phyloP scores from a whole-genome alignment of 192 early-diverging fungal genomes.

The Coemansia sp. region DNA sequence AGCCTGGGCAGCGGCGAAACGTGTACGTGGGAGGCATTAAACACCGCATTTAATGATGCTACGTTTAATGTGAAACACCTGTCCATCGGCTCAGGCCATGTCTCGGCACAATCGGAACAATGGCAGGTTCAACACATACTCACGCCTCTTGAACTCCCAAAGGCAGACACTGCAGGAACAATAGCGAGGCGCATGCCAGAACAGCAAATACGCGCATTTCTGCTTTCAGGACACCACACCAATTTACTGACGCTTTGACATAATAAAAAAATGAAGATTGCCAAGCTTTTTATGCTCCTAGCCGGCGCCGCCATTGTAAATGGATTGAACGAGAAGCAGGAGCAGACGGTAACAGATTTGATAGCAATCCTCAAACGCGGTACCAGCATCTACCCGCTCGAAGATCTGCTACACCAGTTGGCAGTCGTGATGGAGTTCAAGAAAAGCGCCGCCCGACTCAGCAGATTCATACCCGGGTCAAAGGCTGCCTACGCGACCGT shows the following conservation, averaged over 20 bases:
- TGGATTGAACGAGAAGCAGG: slow-evolving; percentile 27
- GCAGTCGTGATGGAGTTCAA: slow-evolving; percentile 22
- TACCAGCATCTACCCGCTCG: slow-evolving; percentile 39
- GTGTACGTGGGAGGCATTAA: not conserved
- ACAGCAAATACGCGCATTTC: not conserved
- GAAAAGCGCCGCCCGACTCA: slow-evolving; percentile 27
- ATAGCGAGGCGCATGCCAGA: not conserved
- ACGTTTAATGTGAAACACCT: not conserved
- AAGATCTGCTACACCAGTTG: slow-evolving; percentile 36
- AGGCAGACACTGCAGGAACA: not conserved
- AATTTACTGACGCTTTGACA: not conserved
- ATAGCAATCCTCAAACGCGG: slow-evolving; percentile 31
- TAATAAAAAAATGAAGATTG: slow-evolving; percentile 15
- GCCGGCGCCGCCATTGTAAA: slow-evolving; percentile 4
- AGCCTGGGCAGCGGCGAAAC: not conserved
- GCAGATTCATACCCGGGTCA: slow-evolving; percentile 17
- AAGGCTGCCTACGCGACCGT: slow-evolving; percentile 28
- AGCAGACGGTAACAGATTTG: slow-evolving; percentile 26
- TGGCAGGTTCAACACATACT: slow-evolving; percentile 5
- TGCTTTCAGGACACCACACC: not conserved
- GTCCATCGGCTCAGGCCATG: not conserved
- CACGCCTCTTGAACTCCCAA: not conserved
- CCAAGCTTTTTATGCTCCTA: slow-evolving; percentile 4
- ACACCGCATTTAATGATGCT: not conserved
- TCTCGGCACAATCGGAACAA: not conserved